Percentiles rank a stretch among this genome's conserved stretches.
Conservation (phyloP, 2,329 filamentous ascomycete genomes). For the Graphium sp. region DNA sequence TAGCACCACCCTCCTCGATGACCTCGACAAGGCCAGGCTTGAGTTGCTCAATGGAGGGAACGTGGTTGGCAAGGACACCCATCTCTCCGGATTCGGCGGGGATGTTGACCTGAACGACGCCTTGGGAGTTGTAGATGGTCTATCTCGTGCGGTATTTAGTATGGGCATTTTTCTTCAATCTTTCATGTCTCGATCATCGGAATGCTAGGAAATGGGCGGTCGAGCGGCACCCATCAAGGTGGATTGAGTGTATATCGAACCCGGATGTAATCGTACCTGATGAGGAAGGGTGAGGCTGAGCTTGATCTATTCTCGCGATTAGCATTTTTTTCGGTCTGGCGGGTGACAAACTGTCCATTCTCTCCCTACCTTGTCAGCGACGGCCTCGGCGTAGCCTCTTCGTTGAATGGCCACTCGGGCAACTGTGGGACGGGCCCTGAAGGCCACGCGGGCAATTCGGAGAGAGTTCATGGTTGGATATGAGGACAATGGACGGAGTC, state of each 20-base stretch:
- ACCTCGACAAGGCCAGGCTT: slow-evolving; percentile 93
- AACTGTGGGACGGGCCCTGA: slow-evolving; percentile 65
- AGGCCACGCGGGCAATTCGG: slow-evolving; percentile 78
- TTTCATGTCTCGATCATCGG: neutral
- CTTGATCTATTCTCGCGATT: slow-evolving; percentile 52
- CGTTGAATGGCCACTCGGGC: slow-evolving; percentile 64
- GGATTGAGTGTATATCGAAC: slow-evolving; percentile 1
- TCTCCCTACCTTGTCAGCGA: slow-evolving; percentile 56
- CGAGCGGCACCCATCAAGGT: neutral
- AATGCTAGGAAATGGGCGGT: neutral
- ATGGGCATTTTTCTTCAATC: slow-evolving; percentile 6
- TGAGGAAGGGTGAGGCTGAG: slow-evolving; percentile 94
- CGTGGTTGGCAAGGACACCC: slow-evolving; percentile 98
- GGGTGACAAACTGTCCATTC: slow-evolving; percentile 1
- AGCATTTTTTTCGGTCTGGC: too few species aligned
- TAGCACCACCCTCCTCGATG: slow-evolving; percentile 74
- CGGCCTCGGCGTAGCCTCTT: slow-evolving; percentile 80
- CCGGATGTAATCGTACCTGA: slow-evolving; percentile 55
- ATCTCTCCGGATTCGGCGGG: slow-evolving; percentile 96
- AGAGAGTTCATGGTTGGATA: slow-evolving; percentile 71
- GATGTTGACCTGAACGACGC: slow-evolving; percentile 92
- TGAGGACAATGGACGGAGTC: neutral
- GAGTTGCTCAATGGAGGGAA: slow-evolving; percentile 96
- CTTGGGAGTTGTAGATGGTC: slow-evolving; percentile 53
- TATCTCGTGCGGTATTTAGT: slow-evolving; percentile 38